Percentiles rank a stretch among this genome's conserved stretches.
Conservation (phyloP, 108 stramenopile species). For the Cyclotella cryptica region DNA sequence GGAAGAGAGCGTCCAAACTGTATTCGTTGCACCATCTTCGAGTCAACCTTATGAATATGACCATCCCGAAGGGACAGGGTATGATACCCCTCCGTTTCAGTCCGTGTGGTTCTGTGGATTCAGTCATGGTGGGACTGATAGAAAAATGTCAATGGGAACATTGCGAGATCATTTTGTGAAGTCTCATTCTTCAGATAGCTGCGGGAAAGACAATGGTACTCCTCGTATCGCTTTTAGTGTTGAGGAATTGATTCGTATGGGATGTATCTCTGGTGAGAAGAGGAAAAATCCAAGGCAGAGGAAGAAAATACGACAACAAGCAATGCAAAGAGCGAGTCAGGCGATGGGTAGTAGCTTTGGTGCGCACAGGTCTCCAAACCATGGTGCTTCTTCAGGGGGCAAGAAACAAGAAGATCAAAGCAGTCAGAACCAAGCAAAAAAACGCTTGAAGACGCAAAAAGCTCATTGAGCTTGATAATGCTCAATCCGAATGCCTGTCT, state of each 20-base stretch:
- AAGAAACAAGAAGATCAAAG: neutral
- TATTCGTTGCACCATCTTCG: conserved; percentile 66
- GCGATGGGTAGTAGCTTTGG: neutral
- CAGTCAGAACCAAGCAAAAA: no score
- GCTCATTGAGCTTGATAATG: no score
- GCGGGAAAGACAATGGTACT: neutral
- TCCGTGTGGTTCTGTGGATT: conserved; percentile 88
- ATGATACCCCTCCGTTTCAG: conserved; percentile 77
- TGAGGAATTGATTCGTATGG: conserved; percentile 55
- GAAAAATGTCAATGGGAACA: neutral
- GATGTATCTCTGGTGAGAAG: conserved; percentile 64
- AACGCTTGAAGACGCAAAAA: no score
- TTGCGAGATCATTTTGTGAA: conserved; percentile 31
- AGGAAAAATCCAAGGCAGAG: conserved; percentile 82
- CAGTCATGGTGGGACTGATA: conserved; percentile 9
- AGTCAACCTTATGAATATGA: conserved; percentile 73
- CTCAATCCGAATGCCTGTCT: no score
- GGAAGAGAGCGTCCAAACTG: conserved; percentile 54
- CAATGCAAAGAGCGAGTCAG: conserved; percentile 24
- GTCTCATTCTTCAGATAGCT: conserved; percentile 11
- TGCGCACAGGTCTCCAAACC: no score
- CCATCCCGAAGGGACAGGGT: conserved; percentile 89
- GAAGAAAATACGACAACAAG: conserved; percentile 56
- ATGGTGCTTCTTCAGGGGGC: neutral
- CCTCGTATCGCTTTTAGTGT: conserved; percentile 53